phyloP scores from a whole-genome alignment of 257 asterid genomes.

The Haberlea rhodopensis region DNA sequence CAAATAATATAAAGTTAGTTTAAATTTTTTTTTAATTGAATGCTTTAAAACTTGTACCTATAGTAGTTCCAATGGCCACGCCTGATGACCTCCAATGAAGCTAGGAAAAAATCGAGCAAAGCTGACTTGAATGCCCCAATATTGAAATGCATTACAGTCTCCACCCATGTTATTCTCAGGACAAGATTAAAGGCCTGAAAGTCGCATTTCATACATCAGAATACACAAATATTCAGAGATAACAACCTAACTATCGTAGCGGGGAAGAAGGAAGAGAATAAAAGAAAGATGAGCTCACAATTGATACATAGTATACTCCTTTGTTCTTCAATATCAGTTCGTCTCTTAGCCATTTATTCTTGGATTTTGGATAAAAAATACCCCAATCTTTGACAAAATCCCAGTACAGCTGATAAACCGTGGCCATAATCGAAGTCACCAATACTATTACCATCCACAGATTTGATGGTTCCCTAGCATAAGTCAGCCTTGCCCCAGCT shows the following conservation, averaged over 20 bases:
- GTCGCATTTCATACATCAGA: not conserved
- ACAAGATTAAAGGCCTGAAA: slow-evolving; percentile 67
- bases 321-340: slow-evolving; percentile 68
- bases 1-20: slow-evolving; percentile 5
- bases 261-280: not conserved
- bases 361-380: slow-evolving; percentile 56
- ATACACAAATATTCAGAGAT: not conserved
- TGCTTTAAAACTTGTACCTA: slow-evolving; percentile 43
- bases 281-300: slow-evolving; percentile 50
- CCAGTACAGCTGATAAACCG: slow-evolving; percentile 88
- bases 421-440: slow-evolving; percentile 73
- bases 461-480: slow-evolving; percentile 48
- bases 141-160: slow-evolving; percentile 64
- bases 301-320: slow-evolving; percentile 73
- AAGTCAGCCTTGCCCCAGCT: slow-evolving; percentile 89
- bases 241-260: not conserved
- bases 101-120: slow-evolving; percentile 68
- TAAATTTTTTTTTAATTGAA: not conserved
- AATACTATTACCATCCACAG: slow-evolving; percentile 61
- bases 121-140: slow-evolving; percentile 55
- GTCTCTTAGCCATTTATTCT: slow-evolving; percentile 76
- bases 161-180: slow-evolving; percentile 88
- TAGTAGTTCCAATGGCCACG: slow-evolving; percentile 99
- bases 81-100: slow-evolving; percentile 85
- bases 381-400: slow-evolving; percentile 98